Conservation (phyloP, 2,329 filamentous ascomycete genomes). For the Cordyceps militaris region DNA sequence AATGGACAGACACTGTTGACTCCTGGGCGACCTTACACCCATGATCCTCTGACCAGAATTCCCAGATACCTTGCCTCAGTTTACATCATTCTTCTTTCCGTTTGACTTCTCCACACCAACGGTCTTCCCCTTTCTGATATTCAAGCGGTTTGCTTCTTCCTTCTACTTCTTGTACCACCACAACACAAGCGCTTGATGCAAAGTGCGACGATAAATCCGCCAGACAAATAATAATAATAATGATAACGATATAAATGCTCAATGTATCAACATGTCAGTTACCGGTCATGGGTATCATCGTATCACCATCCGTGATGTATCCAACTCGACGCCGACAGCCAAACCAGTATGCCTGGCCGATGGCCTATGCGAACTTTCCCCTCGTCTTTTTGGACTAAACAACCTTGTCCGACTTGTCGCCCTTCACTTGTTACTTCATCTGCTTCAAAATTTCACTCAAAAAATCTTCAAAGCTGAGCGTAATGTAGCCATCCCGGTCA, state of each 20-base stretch:
- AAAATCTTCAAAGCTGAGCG: conserved; percentile 75
- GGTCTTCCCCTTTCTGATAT: no score
- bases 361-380: background rate
- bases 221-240: no score
- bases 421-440: conserved; percentile 36
- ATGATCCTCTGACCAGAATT: no score
- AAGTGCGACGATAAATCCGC: background rate
- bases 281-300: conserved; percentile 11
- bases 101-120: no score
- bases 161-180: no score
- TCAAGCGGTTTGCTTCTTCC: no score
- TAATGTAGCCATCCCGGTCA: conserved; percentile 90
- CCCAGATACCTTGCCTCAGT: no score
- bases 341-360: background rate
- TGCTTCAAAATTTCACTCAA: conserved; percentile 61
- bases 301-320: background rate
- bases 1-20: background rate
- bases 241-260: background rate
- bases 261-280: background rate
- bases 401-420: background rate
- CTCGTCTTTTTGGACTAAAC: no score
- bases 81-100: no score
- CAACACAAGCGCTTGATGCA: background rate
- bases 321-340: background rate
- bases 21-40: no score